These are phyloP conservation scores for Leucaena leucocephala DNA, from an alignment of 306 rosid species.

Conservation along the genomic window DNA sequence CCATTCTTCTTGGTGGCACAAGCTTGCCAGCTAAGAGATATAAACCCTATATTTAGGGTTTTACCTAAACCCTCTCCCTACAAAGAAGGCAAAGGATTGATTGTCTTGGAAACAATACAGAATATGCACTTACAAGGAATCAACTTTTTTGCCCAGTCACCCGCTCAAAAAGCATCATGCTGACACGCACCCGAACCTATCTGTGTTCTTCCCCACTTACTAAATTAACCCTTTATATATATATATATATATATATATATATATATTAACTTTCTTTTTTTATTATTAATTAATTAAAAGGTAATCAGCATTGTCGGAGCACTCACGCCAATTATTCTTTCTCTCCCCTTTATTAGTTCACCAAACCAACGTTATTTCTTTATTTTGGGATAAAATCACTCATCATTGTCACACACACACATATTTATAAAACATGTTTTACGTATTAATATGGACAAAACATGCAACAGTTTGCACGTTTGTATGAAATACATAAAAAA, in stretches of 20 bases:
- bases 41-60: slow-evolving; percentile 37
- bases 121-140: slow-evolving; percentile 11
- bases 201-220: background rate
- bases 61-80: slow-evolving; percentile 49
- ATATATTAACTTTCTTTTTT: background rate
- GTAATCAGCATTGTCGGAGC: slow-evolving; percentile 7
- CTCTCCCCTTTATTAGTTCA: slow-evolving; percentile 25
- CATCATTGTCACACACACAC: background rate
- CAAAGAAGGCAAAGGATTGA: slow-evolving; percentile 42
- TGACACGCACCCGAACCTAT: slow-evolving; percentile 48
- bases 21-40: background rate
- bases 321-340: slow-evolving; percentile 46
- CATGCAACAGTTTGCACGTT: background rate
- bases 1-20: background rate
- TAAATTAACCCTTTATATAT: background rate
- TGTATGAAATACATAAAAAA: background rate
- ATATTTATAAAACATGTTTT: background rate
- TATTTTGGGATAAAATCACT: too few relatives aligned
- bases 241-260: too few relatives aligned
- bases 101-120: slow-evolving; percentile 63
- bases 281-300: slow-evolving; percentile 25
- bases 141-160: slow-evolving; percentile 42
- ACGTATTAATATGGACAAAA: background rate
- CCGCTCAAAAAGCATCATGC: slow-evolving; percentile 63
- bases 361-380: background rate